Evolutionary conservation across 2,329 filamentous ascomycete genomes (phyloP).

Genomic region (Penicillium griseofulvum): DNA sequence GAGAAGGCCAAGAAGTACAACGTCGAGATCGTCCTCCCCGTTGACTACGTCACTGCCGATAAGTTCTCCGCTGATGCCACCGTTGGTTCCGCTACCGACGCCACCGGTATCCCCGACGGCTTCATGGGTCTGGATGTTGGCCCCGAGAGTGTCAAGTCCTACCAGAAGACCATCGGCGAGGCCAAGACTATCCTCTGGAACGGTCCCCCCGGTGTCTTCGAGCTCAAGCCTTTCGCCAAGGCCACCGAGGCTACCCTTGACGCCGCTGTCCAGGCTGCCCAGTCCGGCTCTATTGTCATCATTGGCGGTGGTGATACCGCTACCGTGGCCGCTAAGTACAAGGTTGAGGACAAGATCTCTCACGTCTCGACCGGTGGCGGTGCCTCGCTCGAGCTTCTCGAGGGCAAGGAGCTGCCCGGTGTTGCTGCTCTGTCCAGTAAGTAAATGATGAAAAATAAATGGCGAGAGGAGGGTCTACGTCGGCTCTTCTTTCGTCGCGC

Average conservation of each 20-base stretch:
- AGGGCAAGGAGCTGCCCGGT: conserved; percentile 96
- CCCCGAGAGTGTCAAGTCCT: conserved; percentile 80
- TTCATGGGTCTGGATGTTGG: conserved; percentile 98
- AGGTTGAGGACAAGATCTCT: conserved; percentile 92
- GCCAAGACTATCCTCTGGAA: conserved; percentile 99
- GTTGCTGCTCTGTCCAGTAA: conserved; percentile 83
- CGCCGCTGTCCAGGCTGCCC: conserved; percentile 75
- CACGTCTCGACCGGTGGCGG: conserved; percentile 97
- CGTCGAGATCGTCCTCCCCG: conserved; percentile 90
- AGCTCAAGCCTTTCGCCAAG: conserved; percentile 89
- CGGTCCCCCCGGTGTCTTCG: conserved; percentile 94
- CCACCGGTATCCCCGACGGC: conserved; percentile 87
- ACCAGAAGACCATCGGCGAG: conserved; percentile 80
- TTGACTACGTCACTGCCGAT: conserved; percentile 94
- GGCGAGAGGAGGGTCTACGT: neutral
- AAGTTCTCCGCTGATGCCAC: conserved; percentile 87
- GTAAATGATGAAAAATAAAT: conserved; percentile 40
- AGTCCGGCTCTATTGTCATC: conserved; percentile 91
- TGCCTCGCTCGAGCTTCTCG: conserved; percentile 90
- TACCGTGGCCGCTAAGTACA: conserved; percentile 96
- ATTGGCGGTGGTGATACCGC: conserved; percentile 98
- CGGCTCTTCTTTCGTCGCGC: neutral
- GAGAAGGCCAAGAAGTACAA: conserved; percentile 96
- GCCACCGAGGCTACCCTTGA: conserved; percentile 92
- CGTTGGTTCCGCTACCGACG: conserved; percentile 77